Evolutionary conservation across 2,329 filamentous ascomycete species (phyloP).

Genomic region (Sporothrix euskadiensis): DNA sequence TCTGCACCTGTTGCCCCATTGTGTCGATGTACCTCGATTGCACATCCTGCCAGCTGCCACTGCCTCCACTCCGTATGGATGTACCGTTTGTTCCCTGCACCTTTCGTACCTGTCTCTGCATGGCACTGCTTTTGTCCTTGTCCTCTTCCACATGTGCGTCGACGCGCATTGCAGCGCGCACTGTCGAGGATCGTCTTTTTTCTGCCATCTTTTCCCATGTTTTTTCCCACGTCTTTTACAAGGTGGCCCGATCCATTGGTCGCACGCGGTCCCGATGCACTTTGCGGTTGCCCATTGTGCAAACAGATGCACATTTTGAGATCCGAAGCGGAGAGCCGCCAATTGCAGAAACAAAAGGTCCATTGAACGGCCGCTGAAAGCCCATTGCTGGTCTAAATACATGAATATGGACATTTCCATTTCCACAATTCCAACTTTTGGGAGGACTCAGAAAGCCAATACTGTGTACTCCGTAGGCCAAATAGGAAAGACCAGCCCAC

Average conservation of each 20-base stretch:
- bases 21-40: background rate
- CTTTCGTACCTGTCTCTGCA: background rate
- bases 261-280: background rate
- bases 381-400: slow-evolving; percentile 3
- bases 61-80: no score
- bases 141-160: slow-evolving; percentile 14
- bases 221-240: background rate
- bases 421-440: slow-evolving; percentile 12
- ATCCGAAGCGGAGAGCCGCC: background rate
- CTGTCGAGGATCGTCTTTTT: slow-evolving; percentile 12
- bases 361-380: background rate
- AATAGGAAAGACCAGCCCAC: background rate
- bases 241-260: background rate
- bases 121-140: slow-evolving; percentile 14
- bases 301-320: background rate
- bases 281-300: background rate
- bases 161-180: slow-evolving; percentile 7
- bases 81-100: background rate
- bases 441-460: background rate
- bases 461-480: background rate
- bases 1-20: background rate
- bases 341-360: background rate
- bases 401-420: background rate
- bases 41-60: background rate
- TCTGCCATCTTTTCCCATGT: background rate